A percentile compares a stretch with the other conserved stretches of the same genome.
Evolutionary conservation across 345 rosid genomes (phyloP).

Genomic region (Dovyalis caffra): DNA sequence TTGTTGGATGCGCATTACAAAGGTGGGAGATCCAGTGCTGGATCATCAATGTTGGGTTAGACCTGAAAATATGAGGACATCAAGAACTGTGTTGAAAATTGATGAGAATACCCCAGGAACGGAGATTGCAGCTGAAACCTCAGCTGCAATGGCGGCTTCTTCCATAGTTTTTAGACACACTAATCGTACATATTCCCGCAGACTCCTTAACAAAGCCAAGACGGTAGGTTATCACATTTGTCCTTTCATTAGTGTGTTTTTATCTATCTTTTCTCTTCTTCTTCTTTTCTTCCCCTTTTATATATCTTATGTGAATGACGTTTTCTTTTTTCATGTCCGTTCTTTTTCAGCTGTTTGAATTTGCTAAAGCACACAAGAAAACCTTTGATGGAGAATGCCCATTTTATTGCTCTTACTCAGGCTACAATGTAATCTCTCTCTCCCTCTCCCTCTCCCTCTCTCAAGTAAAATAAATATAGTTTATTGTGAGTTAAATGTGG

Average conservation of each 20-base stretch:
- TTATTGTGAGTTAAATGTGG: no score
- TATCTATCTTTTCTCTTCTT: neutral
- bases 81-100: conserved; percentile 66
- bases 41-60: conserved; percentile 87
- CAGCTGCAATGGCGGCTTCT: conserved; percentile 83
- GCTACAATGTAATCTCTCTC: conserved; percentile 60
- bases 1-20: neutral
- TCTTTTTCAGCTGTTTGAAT: conserved; percentile 55
- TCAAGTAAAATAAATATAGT: neutral
- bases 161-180: conserved; percentile 56
- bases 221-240: conserved; percentile 31
- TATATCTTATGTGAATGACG: neutral
- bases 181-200: conserved; percentile 53
- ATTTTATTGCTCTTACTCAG: conserved; percentile 88
- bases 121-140: conserved; percentile 80
- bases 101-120: conserved; percentile 55
- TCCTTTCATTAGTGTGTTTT: neutral
- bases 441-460: conserved; percentile 7
- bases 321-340: neutral
- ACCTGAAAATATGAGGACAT: conserved; percentile 76
- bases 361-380: conserved; percentile 67
- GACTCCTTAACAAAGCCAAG: conserved; percentile 85
- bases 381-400: conserved; percentile 97
- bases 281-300: neutral
- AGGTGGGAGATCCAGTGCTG: conserved; percentile 74